These are phyloP conservation scores for Emydomyces testavorans DNA, from an alignment of 2,329 filamentous ascomycete genomes.

Conservation along the genomic window DNA sequence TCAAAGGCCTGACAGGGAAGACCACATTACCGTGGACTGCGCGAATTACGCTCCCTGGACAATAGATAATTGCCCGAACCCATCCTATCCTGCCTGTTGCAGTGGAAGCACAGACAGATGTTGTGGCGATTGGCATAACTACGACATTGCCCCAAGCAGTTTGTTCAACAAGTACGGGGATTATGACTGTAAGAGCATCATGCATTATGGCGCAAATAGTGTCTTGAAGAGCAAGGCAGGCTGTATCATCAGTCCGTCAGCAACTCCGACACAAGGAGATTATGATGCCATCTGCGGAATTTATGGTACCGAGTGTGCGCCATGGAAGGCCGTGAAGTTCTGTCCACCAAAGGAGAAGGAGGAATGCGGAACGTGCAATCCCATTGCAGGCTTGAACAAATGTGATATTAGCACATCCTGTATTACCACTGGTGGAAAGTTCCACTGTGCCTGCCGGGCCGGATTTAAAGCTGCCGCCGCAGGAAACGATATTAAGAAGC, in stretches of 20 bases:
- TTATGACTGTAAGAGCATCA: constrained; percentile 8
- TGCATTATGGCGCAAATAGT: constrained; percentile 6
- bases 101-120: constrained; percentile 5
- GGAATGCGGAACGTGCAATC: constrained; percentile 8
- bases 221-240: constrained; percentile 7
- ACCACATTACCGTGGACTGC: constrained; percentile 7
- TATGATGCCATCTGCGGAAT: constrained; percentile 7
- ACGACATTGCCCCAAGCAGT: constrained; percentile 1
- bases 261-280: constrained; percentile 4
- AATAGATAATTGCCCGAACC: neutral
- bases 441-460: constrained; percentile 9
- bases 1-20: constrained; percentile 6
- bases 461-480: constrained; percentile 4
- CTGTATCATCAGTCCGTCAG: constrained; percentile 3
- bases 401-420: constrained; percentile 10
- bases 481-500: constrained; percentile 5
- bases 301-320: constrained; percentile 1
- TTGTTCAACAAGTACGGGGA: constrained; percentile 6
- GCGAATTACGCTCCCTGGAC: constrained; percentile 8
- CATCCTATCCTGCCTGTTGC: constrained; percentile 7
- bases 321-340: constrained; percentile 7
- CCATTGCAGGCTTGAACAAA: constrained; percentile 8
- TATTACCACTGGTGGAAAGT: constrained; percentile 9
- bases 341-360: neutral
- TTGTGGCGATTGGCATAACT: constrained; percentile 8